Base-by-base conservation (phyloP, 768 basidiomycete species). In the Mycena crocata region DNA sequence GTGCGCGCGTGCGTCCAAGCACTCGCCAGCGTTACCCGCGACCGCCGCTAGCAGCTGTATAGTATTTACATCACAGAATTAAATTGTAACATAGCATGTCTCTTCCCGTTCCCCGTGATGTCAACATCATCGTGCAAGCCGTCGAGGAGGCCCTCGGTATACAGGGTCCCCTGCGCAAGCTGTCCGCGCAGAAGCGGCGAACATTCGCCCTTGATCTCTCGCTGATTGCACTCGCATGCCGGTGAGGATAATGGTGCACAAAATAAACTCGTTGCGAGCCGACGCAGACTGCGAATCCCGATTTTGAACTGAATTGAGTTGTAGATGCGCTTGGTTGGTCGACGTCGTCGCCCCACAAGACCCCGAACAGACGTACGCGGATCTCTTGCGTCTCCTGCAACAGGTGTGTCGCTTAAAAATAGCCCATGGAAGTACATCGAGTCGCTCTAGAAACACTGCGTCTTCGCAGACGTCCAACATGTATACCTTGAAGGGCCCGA, bases 281-380 rank as follows among this genome's bases (percentile, higher is more conserved):
- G n/a, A n/a, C n/a, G n/a, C n/a, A n/a, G n/a, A n/a, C n/a, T n/a
- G n/a, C n/a, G n/a, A 23, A 17, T 54, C 23, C 34, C 30, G 5
- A 31, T 21, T 12, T 28, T 48, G 30, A 5, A 21, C 3, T 21
- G 30, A 6, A 49, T 32, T 32, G n/a, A 30, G 30, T 28, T 48
- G 31, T 68, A 86, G 89, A 40, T 75, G 80, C 31, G 85, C 80
- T 24, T 87, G 85, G 73, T 78, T 90, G 4, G 81, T 89, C 26
- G 89, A 90, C 68, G 71, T 78, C 9, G 66, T 88, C 55, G 72
- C 72, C 7, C 77, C 83, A 0, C 63, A 77, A 26, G 71, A 82
- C 39, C 80, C 85, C 2, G 64, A 73, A 3, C 66, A 69, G 5
- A 68, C 79, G 7, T 85, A 85, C 54, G 67, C 78, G 1, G 24